Percentiles rank a stretch among this genome's conserved stretches.
These are phyloP conservation scores for Paramyrothecium sp. DNA, from an alignment of 2,329 filamentous ascomycete genomes.

Conservation along the genomic window DNA sequence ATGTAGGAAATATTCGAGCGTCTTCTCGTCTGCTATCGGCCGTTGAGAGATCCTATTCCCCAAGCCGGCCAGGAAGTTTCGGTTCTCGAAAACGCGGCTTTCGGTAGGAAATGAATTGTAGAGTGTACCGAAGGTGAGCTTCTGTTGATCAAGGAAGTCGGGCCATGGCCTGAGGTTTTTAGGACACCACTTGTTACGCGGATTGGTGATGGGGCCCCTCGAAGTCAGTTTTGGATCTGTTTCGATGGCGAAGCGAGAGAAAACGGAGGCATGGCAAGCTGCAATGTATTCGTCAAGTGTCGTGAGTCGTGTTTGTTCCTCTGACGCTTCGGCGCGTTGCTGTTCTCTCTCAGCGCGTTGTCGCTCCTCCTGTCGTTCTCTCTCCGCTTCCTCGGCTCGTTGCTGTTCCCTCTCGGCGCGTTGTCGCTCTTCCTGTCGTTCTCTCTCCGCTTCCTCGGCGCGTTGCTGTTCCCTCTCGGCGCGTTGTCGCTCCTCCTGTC, in stretches of 20 bases:
- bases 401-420: too few relatives aligned
- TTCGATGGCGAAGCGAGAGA: conserved; percentile 20
- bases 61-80: conserved; percentile 16
- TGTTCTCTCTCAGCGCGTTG: too few relatives aligned
- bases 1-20: conserved; percentile 25
- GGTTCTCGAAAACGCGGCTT: conserved; percentile 22
- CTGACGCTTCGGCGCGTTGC: conserved; percentile 13
- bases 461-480: too few relatives aligned
- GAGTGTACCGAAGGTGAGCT: conserved; percentile 16
- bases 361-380: too few relatives aligned
- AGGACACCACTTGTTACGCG: conserved; percentile 30
- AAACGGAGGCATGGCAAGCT: conserved; percentile 23
- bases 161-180: conserved; percentile 23
- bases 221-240: conserved; percentile 18
- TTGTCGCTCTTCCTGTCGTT: too few relatives aligned
- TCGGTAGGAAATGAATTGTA: conserved; percentile 16
- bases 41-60: conserved; percentile 15
- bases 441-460: too few relatives aligned
- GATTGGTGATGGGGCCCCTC: conserved; percentile 20
- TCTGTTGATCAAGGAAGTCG: conserved; percentile 24
- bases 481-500: too few relatives aligned
- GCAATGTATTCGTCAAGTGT: conserved; percentile 29
- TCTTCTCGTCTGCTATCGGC: conserved; percentile 20
- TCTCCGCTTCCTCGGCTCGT: too few relatives aligned
- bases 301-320: conserved; percentile 19